These are phyloP conservation scores for Coniella lustricola DNA, from an alignment of 2,329 filamentous ascomycete genomes.

Conservation along the genomic window DNA sequence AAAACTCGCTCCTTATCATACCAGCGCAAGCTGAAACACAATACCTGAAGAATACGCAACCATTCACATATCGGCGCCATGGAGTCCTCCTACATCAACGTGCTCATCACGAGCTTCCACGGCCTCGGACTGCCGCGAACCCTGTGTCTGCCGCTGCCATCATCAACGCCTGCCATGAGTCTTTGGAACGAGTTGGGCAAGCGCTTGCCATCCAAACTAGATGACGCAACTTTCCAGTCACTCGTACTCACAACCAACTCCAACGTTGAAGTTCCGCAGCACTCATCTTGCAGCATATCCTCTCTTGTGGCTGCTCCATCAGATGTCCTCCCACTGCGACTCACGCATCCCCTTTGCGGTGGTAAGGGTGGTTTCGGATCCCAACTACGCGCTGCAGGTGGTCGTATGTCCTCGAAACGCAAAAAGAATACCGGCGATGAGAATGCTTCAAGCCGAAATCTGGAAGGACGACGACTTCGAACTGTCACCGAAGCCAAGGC, in stretches of 20 bases:
- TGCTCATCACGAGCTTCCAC: constrained; percentile 77
- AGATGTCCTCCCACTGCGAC: constrained; percentile 74
- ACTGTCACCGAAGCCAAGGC: constrained; percentile 95
- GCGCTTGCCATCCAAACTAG: constrained; percentile 50
- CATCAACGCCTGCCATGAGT: constrained; percentile 58
- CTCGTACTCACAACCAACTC: constrained; percentile 77
- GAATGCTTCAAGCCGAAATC: constrained; percentile 84
- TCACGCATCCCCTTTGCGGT: constrained; percentile 73
- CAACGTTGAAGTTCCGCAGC: constrained; percentile 59
- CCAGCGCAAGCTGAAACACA: too few species aligned
- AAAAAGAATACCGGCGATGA: constrained; percentile 81
- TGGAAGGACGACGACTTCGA: constrained; percentile 82
- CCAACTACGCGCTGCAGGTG: constrained; percentile 90
- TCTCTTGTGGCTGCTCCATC: constrained; percentile 43
- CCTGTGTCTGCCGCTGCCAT: constrained; percentile 64
- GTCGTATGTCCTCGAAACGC: constrained; percentile 89
- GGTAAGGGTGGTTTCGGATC: constrained; percentile 98
- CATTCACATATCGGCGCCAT: constrained; percentile 31
- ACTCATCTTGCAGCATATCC: constrained; percentile 49
- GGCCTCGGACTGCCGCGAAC: constrained; percentile 80
- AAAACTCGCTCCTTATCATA: too few species aligned
- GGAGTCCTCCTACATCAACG: constrained; percentile 58
- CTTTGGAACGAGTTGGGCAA: constrained; percentile 57
- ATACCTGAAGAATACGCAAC: background rate
- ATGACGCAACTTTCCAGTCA: constrained; percentile 35